Evolutionary conservation across 306 rosid genomes (phyloP), one percentile per base, ranked within the genome.

Genomic region (Quercus robur): DNA sequence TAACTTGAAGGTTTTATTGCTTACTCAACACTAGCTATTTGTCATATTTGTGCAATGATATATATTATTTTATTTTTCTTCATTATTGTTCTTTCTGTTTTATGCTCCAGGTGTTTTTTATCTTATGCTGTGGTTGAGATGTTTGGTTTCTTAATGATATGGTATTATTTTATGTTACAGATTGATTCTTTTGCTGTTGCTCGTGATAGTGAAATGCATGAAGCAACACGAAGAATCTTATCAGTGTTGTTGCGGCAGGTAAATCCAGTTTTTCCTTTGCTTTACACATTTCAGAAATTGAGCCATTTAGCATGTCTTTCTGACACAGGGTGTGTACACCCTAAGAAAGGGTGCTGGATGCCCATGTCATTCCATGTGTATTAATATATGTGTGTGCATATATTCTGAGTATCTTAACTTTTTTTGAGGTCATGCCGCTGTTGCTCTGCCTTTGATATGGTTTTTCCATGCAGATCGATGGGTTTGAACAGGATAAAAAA

Each of bases 401-500:
- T 28, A 28, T 5, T 14, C 31, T 6, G 11, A 64, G 70, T 15
- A 8, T 38, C 21, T 28, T 6, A 26, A 33, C 54, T 68, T 35
- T 68, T 15, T 17, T 38, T 17, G 54, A 68, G 4, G 15, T 55
- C 21, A 8, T 4, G 25, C 25, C 2, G 19, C 70, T 38, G 5
- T 68, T 2, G 17, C 28, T 21, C 30, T n/a, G n/a, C 5, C 57
- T 25, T 57, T 73, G 35, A 17, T 12, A 2, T 1, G 20, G 5
- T 55, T 44, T 54, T 78, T 78, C 26, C n/a, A 20, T 82, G 84
- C 97, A 94, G 97, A 92, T 94, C 75, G 98, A 94, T 86, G 98
- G 98, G 49, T 94, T 92, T 79, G 98, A 92, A 81, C 98, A 94
- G 85, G 94, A 87, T 80, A 94, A 91, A 80, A 92, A 89, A 81